Evolutionary conservation across 129 eudicot species (phyloP).

Genomic region (Helianthus tuberosus): DNA sequence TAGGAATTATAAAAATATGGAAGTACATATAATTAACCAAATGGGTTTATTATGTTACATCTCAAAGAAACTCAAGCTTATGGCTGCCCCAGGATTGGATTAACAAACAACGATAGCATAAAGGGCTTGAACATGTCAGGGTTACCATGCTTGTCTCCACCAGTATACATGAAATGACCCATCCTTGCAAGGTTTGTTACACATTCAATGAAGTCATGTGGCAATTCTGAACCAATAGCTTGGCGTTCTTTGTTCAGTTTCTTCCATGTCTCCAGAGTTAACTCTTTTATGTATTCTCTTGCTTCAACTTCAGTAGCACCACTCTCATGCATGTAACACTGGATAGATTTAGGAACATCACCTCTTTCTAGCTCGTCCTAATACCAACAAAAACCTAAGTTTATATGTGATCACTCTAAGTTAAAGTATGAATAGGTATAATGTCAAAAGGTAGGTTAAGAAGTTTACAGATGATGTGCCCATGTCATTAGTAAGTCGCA

Average conservation of each 20-base stretch:
- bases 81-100: constrained; percentile 4
- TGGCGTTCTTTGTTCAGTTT: constrained; percentile 28
- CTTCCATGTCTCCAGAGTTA: constrained; percentile 46
- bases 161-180: constrained; percentile 28
- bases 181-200: constrained; percentile 37
- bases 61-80: neutral
- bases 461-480: constrained; percentile 51
- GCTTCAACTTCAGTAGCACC: constrained; percentile 48
- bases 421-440: neutral
- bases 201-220: constrained; percentile 7
- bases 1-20: no score
- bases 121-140: constrained; percentile 34
- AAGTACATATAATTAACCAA: no score
- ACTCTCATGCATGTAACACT: constrained; percentile 58
- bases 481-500: constrained; percentile 51
- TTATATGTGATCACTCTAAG: neutral
- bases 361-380: constrained; percentile 52
- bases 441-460: neutral
- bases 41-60: neutral
- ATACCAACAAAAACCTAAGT: neutral
- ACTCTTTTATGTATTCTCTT: constrained; percentile 12
- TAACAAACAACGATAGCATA: neutral
- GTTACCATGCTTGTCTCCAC: constrained; percentile 52
- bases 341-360: constrained; percentile 46
- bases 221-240: neutral